Evolutionary conservation across 2,329 filamentous ascomycete species (phyloP).

Genomic region (Sporothrix euskadiensis): DNA sequence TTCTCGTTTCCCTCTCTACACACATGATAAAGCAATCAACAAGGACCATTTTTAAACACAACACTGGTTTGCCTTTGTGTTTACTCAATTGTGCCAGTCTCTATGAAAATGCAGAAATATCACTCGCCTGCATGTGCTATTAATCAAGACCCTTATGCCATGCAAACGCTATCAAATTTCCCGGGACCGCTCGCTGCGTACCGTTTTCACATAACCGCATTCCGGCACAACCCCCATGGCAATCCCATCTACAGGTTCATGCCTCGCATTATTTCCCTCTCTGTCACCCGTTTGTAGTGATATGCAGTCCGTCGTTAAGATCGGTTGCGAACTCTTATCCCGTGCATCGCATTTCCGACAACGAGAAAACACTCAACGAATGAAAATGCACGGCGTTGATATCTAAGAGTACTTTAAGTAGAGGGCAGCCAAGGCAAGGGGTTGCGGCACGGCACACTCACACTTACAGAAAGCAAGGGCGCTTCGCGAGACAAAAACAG

Average conservation of each 20-base stretch:
- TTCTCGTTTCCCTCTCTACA: not conserved
- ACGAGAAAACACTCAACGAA: not conserved
- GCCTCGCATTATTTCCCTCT: not conserved
- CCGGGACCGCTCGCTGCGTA: not conserved
- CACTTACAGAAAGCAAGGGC: not conserved
- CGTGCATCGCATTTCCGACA: not conserved
- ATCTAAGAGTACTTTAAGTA: not conserved
- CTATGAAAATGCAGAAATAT: not conserved
- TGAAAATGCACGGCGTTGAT: not conserved
- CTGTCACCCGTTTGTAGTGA: not conserved
- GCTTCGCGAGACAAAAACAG: not conserved
- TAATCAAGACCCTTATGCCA: constrained; percentile 9
- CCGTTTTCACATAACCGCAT: not conserved
- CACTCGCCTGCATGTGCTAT: not conserved
- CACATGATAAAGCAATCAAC: not conserved
- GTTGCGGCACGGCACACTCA: not conserved
- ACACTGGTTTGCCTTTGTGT: not conserved
- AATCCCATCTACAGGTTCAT: not conserved
- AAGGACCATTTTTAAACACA: not conserved
- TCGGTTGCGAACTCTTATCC: not conserved
- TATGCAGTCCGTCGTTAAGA: constrained; percentile 9
- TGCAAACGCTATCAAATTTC: not conserved
- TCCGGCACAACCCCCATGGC: not conserved
- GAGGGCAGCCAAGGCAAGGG: not conserved
- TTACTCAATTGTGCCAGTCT: not conserved